Percentiles rank a stretch among this genome's conserved stretches.
phyloP scores from a whole-genome alignment of 192 early-diverging fungal genomes.

The Chytriomyces sp. region DNA sequence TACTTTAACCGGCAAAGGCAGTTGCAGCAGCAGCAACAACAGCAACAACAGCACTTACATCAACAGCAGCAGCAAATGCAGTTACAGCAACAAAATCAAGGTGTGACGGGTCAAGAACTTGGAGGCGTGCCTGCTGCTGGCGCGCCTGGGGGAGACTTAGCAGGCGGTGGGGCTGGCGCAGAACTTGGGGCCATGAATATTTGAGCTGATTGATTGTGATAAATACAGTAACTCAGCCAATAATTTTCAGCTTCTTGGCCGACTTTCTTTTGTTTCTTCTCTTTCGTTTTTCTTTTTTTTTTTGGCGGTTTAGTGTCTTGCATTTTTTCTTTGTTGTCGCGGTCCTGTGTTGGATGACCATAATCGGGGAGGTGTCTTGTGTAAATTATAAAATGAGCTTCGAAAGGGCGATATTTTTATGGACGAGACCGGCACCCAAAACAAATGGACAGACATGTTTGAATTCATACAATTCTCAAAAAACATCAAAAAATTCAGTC shows the following conservation, averaged over 20 bases:
- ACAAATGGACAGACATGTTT: neutral
- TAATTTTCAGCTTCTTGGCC: no score
- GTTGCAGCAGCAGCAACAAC: constrained; percentile 15
- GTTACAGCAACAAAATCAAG: neutral
- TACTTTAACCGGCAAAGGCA: neutral
- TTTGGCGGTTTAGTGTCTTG: neutral
- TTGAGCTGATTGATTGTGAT: neutral
- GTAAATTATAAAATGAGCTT: neutral
- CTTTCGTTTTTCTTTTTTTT: neutral
- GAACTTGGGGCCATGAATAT: neutral
- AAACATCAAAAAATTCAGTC: constrained; percentile 23
- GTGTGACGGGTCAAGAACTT: neutral
- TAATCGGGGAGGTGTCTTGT: neutral
- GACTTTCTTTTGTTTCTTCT: no score
- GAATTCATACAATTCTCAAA: neutral
- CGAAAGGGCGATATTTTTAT: neutral
- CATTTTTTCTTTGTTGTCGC: neutral
- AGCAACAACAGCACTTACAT: constrained; percentile 3
- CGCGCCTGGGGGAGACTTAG: neutral
- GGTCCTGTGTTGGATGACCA: neutral
- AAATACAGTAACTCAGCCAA: neutral
- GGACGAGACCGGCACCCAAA: neutral
- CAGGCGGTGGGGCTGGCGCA: constrained; percentile 2
- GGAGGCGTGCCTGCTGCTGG: neutral
- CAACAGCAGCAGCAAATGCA: neutral